Evolutionary conservation across 371 early-diverging fungal species (phyloP).

Genomic region (Synchytrium microbalum): DNA sequence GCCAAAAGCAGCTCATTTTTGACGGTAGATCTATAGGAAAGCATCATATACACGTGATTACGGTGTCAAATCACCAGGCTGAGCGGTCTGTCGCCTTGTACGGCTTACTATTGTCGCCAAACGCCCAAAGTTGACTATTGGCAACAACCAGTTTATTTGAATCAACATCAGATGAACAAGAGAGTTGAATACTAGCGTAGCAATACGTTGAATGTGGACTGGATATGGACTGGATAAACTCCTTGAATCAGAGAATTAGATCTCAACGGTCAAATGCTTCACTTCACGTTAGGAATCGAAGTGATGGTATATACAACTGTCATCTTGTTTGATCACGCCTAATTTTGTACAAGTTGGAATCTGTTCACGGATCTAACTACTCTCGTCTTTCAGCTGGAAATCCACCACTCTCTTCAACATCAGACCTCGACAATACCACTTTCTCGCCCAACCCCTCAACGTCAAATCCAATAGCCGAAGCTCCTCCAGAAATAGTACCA

Average conservation of each 20-base stretch:
- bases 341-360: background rate
- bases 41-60: too few relatives aligned
- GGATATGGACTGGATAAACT: background rate
- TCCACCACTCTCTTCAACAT: background rate
- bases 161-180: too few relatives aligned
- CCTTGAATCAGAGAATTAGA: background rate
- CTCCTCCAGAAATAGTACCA: background rate
- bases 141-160: too few relatives aligned
- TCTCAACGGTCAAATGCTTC: background rate
- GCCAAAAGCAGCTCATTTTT: too few relatives aligned
- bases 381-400: background rate
- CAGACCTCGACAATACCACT: background rate
- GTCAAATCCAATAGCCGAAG: background rate
- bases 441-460: background rate
- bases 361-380: background rate
- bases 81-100: too few relatives aligned
- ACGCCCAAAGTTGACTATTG: too few relatives aligned
- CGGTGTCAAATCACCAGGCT: too few relatives aligned
- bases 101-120: too few relatives aligned
- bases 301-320: background rate
- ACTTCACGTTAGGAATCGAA: background rate
- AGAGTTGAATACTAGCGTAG: too few relatives aligned
- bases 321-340: background rate
- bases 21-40: too few relatives aligned
- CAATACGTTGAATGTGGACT: too few relatives aligned